Conservation (phyloP, 2,329 filamentous ascomycete genomes). For the Karstenula rhodostoma region DNA sequence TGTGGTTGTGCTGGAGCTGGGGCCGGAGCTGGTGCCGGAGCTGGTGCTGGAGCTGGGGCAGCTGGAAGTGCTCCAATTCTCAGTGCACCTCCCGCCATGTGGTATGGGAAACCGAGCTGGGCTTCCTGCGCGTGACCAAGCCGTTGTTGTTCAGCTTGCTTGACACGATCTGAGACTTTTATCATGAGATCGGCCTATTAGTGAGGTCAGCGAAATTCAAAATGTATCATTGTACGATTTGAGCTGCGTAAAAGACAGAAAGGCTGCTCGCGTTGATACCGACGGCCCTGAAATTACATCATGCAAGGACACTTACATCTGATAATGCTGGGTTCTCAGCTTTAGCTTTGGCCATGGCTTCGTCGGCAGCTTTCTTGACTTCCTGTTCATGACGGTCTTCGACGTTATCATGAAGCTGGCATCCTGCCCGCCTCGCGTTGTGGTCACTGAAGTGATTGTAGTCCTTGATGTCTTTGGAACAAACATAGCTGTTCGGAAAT, state of each 20-base stretch:
- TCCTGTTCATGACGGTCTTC: slow-evolving; percentile 70
- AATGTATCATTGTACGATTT: not conserved
- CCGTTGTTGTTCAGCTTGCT: slow-evolving; percentile 40
- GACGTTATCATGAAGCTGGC: slow-evolving; percentile 71
- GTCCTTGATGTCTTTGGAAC: slow-evolving; percentile 67
- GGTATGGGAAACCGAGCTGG: slow-evolving; percentile 29
- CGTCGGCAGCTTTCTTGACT: slow-evolving; percentile 67
- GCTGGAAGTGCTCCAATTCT: slow-evolving; percentile 1
- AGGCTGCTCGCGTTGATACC: not conserved
- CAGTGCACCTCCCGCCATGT: slow-evolving; percentile 32
- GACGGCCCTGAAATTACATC: not conserved
- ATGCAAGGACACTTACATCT: slow-evolving; percentile 41
- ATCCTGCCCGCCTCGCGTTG: slow-evolving; percentile 50
- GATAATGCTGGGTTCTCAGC: slow-evolving; percentile 69
- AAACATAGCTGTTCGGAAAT: slow-evolving; percentile 67
- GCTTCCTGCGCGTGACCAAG: slow-evolving; percentile 24
- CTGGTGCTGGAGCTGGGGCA: slow-evolving; percentile 2
- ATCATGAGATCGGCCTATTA: slow-evolving; percentile 60
- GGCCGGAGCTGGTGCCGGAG: slow-evolving; percentile 1
- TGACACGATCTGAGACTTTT: slow-evolving; percentile 62
- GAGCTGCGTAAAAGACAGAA: not conserved
- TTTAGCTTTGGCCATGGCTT: slow-evolving; percentile 63
- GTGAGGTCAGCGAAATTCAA: not conserved
- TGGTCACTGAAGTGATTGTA: slow-evolving; percentile 76
- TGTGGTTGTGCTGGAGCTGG: slow-evolving; percentile 15